A percentile compares a stretch with the other conserved stretches of the same genome.
Evolutionary conservation across 2,329 filamentous ascomycete species (phyloP).

Genomic region (Aspergillus ustus): DNA sequence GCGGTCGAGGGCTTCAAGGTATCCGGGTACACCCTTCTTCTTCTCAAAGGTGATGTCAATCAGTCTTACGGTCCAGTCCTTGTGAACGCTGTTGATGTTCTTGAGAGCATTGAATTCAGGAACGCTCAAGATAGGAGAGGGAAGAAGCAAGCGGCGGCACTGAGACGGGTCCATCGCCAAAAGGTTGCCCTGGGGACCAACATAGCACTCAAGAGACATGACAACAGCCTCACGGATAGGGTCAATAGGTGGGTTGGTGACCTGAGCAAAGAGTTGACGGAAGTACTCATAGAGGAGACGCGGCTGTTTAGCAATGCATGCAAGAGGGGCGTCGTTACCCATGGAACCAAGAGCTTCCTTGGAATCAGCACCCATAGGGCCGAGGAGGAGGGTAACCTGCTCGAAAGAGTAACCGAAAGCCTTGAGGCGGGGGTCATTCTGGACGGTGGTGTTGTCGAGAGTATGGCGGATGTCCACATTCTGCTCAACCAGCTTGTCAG

Average conservation of each 20-base stretch:
- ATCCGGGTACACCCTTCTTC: constrained; percentile 78
- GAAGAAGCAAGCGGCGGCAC: constrained; percentile 81
- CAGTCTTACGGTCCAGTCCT: constrained; percentile 82
- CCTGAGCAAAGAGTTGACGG: constrained; percentile 95
- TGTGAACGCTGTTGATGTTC: constrained; percentile 73
- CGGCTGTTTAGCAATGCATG: constrained; percentile 86
- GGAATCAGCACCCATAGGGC: constrained; percentile 94
- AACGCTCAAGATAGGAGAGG: constrained; percentile 86
- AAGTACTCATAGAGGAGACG: constrained; percentile 95
- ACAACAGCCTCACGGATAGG: constrained; percentile 96
- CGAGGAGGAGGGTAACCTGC: constrained; percentile 88
- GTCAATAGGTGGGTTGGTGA: constrained; percentile 97
- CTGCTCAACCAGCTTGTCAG: constrained; percentile 63
- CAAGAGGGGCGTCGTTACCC: constrained; percentile 94
- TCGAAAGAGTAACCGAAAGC: constrained; percentile 95
- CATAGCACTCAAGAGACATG: constrained; percentile 96
- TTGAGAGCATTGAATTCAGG: constrained; percentile 88
- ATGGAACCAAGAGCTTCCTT: constrained; percentile 97
- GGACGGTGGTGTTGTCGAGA: constrained; percentile 71
- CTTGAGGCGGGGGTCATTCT: constrained; percentile 81
- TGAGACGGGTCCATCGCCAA: constrained; percentile 91
- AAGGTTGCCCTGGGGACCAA: constrained; percentile 93
- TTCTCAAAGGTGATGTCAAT: constrained; percentile 96
- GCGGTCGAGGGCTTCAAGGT: constrained; percentile 81
- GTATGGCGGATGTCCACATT: constrained; percentile 67